Conservation (phyloP, 2,329 filamentous ascomycete species). For the Cytospora leucostoma region DNA sequence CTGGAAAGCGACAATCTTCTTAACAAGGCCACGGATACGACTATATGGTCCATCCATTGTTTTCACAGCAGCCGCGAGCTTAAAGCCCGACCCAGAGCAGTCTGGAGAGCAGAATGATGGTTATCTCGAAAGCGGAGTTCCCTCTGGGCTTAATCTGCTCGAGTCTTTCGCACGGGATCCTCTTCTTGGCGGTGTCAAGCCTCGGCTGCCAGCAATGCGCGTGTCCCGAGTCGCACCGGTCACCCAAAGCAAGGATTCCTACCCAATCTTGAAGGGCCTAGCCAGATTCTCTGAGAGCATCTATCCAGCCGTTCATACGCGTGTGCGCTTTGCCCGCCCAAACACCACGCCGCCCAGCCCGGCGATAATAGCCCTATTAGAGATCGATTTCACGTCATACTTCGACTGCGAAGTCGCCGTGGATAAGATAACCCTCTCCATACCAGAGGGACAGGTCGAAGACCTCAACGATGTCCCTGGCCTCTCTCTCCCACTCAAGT, state of each 20-base stretch:
- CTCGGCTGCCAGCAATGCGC: slow-evolving; percentile 70
- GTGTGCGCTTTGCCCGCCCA: slow-evolving; percentile 70
- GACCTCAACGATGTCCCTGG: slow-evolving; percentile 55
- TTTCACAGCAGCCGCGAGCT: slow-evolving; percentile 61
- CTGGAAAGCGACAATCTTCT: slow-evolving; percentile 62
- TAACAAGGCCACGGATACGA: slow-evolving; percentile 62
- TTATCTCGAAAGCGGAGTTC: slow-evolving; percentile 69
- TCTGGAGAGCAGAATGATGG: slow-evolving; percentile 52
- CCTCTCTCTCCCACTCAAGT: slow-evolving; percentile 57
- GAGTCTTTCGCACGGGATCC: slow-evolving; percentile 71
- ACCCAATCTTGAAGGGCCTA: slow-evolving; percentile 65
- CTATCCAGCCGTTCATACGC: slow-evolving; percentile 69
- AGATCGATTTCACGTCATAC: slow-evolving; percentile 72
- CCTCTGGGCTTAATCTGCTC: slow-evolving; percentile 74
- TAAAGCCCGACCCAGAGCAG: slow-evolving; percentile 54
- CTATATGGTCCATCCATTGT: slow-evolving; percentile 67
- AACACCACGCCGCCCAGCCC: slow-evolving; percentile 58
- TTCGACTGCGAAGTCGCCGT: slow-evolving; percentile 68
- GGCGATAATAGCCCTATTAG: slow-evolving; percentile 68
- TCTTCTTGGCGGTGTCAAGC: slow-evolving; percentile 60
- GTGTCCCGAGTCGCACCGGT: slow-evolving; percentile 74
- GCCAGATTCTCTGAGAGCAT: slow-evolving; percentile 64
- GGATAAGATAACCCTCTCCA: slow-evolving; percentile 57
- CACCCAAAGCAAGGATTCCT: slow-evolving; percentile 60
- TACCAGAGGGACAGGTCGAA: slow-evolving; percentile 61